phyloP scores from a whole-genome alignment of 2,329 filamentous ascomycete genomes.

The Penicillium sp. region DNA sequence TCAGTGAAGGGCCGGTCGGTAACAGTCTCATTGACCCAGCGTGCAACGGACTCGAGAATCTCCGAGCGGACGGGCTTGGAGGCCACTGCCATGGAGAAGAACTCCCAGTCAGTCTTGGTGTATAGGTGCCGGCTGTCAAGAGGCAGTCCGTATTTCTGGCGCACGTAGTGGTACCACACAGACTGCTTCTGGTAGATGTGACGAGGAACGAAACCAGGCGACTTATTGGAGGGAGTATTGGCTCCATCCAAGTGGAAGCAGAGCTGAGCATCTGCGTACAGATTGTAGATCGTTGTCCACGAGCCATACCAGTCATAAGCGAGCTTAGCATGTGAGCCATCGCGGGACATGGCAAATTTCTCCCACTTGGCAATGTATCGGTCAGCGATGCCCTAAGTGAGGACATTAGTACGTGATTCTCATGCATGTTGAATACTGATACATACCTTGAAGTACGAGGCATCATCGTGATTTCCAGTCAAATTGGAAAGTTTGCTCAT shows the following conservation, averaged over 20 bases:
- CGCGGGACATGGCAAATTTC: slow-evolving; percentile 65
- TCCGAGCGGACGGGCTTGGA: slow-evolving; percentile 65
- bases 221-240: slow-evolving; percentile 25
- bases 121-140: slow-evolving; percentile 81
- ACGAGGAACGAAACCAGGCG: slow-evolving; percentile 66
- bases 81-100: slow-evolving; percentile 80
- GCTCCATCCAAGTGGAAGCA: slow-evolving; percentile 69
- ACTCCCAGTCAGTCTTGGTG: slow-evolving; percentile 88
- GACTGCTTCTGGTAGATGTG: slow-evolving; percentile 77
- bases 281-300: slow-evolving; percentile 82
- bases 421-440: neutral
- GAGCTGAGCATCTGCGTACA: slow-evolving; percentile 76
- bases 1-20: slow-evolving; percentile 79
- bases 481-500: slow-evolving; percentile 70
- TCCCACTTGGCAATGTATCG: slow-evolving; percentile 74
- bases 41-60: slow-evolving; percentile 71
- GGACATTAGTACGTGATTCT: slow-evolving; percentile 6
- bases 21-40: slow-evolving; percentile 80
- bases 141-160: slow-evolving; percentile 79
- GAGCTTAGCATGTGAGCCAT: slow-evolving; percentile 71
- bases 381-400: slow-evolving; percentile 54
- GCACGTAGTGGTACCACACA: slow-evolving; percentile 74
- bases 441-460: slow-evolving; percentile 55
- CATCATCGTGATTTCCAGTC: slow-evolving; percentile 58
- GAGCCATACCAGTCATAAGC: slow-evolving; percentile 78